Conservation (phyloP, 805 yeast genomes). For the Debaryomyces tyrocola region DNA sequence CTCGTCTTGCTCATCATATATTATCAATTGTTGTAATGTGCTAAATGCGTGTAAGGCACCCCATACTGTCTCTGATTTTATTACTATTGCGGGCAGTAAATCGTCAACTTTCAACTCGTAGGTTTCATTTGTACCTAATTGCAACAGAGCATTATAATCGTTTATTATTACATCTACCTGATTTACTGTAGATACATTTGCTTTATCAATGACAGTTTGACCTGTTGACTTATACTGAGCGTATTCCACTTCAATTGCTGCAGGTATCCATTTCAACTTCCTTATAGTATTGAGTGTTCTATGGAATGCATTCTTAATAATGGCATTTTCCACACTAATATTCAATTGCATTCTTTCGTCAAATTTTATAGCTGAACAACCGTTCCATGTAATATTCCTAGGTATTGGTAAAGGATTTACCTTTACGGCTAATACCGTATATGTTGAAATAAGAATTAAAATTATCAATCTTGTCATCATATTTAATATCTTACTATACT, state of each 20-base stretch:
- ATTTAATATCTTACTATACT: no score
- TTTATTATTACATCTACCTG: constrained; percentile 1
- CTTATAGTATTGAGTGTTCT: constrained; percentile 14
- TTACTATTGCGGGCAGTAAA: constrained; percentile 13
- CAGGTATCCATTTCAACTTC: constrained; percentile 34
- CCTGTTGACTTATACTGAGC: constrained; percentile 14
- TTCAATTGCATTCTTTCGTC: constrained; percentile 4
- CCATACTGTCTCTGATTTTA: constrained; percentile 36
- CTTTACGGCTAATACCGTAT: constrained; percentile 7
- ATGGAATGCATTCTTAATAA: constrained; percentile 23
- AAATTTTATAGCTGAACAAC: constrained; percentile 7
- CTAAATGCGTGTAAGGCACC: constrained; percentile 42
- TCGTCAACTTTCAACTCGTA: constrained; percentile 21
- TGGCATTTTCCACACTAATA: constrained; percentile 4
- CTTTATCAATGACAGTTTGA: constrained; percentile 8
- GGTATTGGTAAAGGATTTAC: constrained; percentile 27
- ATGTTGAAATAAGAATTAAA: no score
- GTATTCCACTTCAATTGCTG: constrained; percentile 26
- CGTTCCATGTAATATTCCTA: constrained; percentile 18
- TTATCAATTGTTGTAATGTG: constrained; percentile 40
- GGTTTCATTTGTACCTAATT: constrained; percentile 37
- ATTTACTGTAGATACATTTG: background rate
- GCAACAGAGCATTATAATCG: constrained; percentile 17
- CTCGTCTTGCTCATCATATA: constrained; percentile 19
- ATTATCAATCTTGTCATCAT: no score